phyloP scores from a whole-genome alignment of 768 basidiomycete species.

The Lactifluus hygrophoroides region DNA sequence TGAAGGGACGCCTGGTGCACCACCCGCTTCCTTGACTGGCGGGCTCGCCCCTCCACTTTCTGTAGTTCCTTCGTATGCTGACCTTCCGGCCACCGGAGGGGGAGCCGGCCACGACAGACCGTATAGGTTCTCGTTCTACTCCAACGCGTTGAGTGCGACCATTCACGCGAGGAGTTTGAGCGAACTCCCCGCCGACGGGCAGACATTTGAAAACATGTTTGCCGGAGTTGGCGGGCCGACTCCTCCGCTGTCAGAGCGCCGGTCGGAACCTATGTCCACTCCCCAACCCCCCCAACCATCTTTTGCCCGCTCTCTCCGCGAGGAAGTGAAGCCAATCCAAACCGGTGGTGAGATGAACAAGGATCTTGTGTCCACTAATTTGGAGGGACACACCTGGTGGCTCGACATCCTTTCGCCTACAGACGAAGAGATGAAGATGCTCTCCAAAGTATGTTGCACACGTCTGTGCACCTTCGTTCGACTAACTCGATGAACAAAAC shows the following conservation, averaged over 20 bases:
- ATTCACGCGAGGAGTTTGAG: conserved; percentile 91
- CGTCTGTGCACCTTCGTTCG: neutral
- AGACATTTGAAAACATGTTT: conserved; percentile 89
- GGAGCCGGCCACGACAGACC: conserved; percentile 62
- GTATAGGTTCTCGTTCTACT: conserved; percentile 98
- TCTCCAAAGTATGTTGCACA: conserved; percentile 62
- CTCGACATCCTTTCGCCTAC: conserved; percentile 88
- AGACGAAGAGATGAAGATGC: conserved; percentile 96
- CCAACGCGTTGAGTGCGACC: conserved; percentile 82
- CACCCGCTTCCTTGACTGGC: conserved; percentile 32
- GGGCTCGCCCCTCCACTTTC: conserved; percentile 27
- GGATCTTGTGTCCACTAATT: neutral
- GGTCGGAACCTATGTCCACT: neutral
- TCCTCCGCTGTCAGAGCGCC: neutral
- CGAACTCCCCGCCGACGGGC: conserved; percentile 90
- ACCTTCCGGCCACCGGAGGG: conserved; percentile 23
- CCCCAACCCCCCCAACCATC: neutral
- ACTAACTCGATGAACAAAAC: neutral
- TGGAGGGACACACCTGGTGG: conserved; percentile 91
- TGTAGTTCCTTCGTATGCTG: conserved; percentile 35
- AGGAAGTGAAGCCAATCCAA: neutral
- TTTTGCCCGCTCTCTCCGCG: neutral
- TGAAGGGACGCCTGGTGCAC: conserved; percentile 46
- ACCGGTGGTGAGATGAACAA: conserved; percentile 11
- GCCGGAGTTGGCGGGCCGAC: conserved; percentile 33